Base-by-base conservation (phyloP, 257 asterid genomes). In the Cinchona pubescens region DNA sequence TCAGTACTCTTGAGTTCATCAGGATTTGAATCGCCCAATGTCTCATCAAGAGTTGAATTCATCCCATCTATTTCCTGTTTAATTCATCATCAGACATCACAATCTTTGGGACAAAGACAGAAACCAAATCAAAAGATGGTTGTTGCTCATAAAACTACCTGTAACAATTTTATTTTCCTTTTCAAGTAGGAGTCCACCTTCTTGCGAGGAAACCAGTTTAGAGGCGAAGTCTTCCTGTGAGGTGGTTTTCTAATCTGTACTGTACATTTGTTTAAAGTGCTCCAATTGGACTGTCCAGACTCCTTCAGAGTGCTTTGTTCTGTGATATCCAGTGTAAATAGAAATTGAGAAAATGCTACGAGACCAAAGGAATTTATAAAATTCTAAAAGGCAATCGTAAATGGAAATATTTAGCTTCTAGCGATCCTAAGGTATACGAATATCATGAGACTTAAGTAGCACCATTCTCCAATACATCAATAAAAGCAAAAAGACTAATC, bases 31-130 rank as follows among this genome's bases (percentile, higher is more conserved):
- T 91, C 96, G 34, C 94, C 96, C 6, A 95, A 88, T 55, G 98
- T 92, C 82, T 95, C 99, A 76, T 90, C 98, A n/a, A 95, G 99
- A 67, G 97, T 95, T 66, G 82, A 87, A 75, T 83, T 89, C 96
- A 92, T 91, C 27, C 99, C 98, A 75, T 88, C 96, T 67, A 87
- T 96, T 86, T 92, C 92, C 97, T 92, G 86, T 11, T 19, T 79
- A 27, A 15, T n/a, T 30, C 25, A 14, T 42, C 71, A 75, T 69
- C 51, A 67, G 67, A 65, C n/a, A 64, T 60, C 49, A 51, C 11
- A 58, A 63, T 9, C 67, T 27, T 25, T 13, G 32, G 37, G 38
- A n/a, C 25, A 55, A 55, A 30, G 15, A 25, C 65, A 42, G 45
- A n/a, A 74, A 32, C 38, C 18, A 29, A 42, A 7, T 15, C 29